Conservation (phyloP, 2,329 filamentous ascomycete species). For the Cyphellophora europaea region DNA sequence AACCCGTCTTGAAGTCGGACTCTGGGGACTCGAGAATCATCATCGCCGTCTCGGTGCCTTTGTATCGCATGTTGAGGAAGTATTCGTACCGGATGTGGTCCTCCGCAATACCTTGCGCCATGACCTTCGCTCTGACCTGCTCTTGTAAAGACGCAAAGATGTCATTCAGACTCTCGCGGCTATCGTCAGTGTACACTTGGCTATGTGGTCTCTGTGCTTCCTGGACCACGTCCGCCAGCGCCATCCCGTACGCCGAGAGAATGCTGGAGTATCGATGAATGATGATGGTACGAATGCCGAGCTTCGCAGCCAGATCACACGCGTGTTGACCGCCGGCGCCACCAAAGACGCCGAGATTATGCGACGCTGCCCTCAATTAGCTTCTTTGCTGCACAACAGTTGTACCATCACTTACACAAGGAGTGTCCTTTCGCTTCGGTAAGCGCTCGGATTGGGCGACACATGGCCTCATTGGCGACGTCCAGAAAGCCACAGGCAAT, state of each 20-base stretch:
- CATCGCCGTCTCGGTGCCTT: constrained; percentile 41
- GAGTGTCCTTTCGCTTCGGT: constrained; percentile 21
- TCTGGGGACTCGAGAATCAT: constrained; percentile 49
- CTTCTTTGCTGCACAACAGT: too few relatives aligned
- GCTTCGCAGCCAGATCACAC: constrained; percentile 30
- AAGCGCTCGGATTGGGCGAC: constrained; percentile 21
- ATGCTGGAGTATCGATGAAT: constrained; percentile 35
- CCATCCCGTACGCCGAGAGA: constrained; percentile 37
- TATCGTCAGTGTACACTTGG: constrained; percentile 17
- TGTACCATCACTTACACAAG: too few relatives aligned
- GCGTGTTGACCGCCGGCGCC: constrained; percentile 32
- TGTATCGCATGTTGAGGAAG: constrained; percentile 40
- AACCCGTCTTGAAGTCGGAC: constrained; percentile 70
- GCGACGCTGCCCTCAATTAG: constrained; percentile 19
- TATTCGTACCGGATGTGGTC: constrained; percentile 33
- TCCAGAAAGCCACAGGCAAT: constrained; percentile 32
- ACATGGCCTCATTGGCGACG: constrained; percentile 35
- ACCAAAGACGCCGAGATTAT: constrained; percentile 24
- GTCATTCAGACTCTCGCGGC: constrained; percentile 68
- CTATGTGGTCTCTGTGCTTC: constrained; percentile 28
- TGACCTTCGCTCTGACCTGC: constrained; percentile 51
- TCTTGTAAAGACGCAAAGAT: constrained; percentile 41
- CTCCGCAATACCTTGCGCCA: constrained; percentile 33
- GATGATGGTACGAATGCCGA: constrained; percentile 32
- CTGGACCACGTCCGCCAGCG: constrained; percentile 30